Conservation (phyloP, 2,329 filamentous ascomycete species). For the Mycosphaerella sp. region DNA sequence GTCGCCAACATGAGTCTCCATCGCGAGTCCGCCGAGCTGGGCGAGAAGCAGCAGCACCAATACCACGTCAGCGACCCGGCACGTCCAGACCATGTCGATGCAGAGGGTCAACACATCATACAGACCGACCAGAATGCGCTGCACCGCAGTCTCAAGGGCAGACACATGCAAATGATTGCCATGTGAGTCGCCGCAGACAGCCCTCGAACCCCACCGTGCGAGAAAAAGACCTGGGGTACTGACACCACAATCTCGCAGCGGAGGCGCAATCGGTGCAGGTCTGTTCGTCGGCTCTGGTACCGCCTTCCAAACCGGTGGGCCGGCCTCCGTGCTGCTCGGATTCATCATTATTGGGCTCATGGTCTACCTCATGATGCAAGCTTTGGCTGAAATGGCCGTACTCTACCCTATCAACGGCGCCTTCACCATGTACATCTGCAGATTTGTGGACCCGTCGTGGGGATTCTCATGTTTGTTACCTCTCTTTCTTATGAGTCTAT, state of each 20-base stretch:
- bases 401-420: slow-evolving; percentile 34
- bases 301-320: slow-evolving; percentile 45
- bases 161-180: slow-evolving; percentile 37
- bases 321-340: slow-evolving; percentile 43
- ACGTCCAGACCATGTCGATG: slow-evolving; percentile 12
- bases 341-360: slow-evolving; percentile 38
- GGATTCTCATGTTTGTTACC: too few relatives aligned
- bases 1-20: not conserved
- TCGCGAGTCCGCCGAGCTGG: not conserved
- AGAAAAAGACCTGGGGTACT: too few relatives aligned
- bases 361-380: slow-evolving; percentile 35
- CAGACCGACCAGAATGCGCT: slow-evolving; percentile 23
- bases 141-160: slow-evolving; percentile 29
- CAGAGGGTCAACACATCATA: slow-evolving; percentile 14
- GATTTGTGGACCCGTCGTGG: slow-evolving; percentile 35
- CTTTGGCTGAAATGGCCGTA: slow-evolving; percentile 33
- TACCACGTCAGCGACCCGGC: not conserved
- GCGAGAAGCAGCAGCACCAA: not conserved
- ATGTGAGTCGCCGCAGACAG: too few relatives aligned
- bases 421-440: slow-evolving; percentile 33
- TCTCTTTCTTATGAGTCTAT: too few relatives aligned
- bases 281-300: slow-evolving; percentile 49
- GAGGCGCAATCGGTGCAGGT: slow-evolving; percentile 45
- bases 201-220: too few relatives aligned
- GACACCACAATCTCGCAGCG: slow-evolving; percentile 8